Percentiles rank a stretch among this genome's conserved stretches.
Evolutionary conservation across 176 grass and related monocot species (phyloP).

Genomic region (Otatea glauca): DNA sequence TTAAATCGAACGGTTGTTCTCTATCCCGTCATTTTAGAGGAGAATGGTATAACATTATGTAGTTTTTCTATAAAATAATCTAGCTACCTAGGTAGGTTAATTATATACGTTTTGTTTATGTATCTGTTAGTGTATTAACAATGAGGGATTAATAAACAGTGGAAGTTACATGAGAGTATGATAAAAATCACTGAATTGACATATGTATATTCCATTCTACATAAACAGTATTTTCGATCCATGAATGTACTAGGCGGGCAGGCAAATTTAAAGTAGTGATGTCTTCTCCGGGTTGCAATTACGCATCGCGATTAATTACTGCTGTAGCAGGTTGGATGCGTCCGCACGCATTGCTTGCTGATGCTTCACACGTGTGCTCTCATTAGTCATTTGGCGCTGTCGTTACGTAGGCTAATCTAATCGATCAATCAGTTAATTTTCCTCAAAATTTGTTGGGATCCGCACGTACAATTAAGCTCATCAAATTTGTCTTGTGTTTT

Average conservation of each 20-base stretch:
- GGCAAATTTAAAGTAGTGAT: background rate
- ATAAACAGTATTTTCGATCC: background rate
- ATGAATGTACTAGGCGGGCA: background rate
- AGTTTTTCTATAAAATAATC: background rate
- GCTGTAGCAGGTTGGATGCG: slow-evolving; percentile 20
- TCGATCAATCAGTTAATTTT: background rate
- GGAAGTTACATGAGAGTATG: slow-evolving; percentile 12
- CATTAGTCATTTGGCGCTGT: background rate
- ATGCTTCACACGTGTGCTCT: slow-evolving; percentile 10
- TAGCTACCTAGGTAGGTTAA: slow-evolving; percentile 13
- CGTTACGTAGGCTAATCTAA: slow-evolving; percentile 29
- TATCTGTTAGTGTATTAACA: background rate
- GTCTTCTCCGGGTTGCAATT: background rate
- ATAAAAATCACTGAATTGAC: background rate
- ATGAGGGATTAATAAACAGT: background rate
- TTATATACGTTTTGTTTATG: background rate
- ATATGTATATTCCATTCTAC: background rate
- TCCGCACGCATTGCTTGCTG: slow-evolving; percentile 26
- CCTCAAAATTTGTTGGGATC: slow-evolving; percentile 10
- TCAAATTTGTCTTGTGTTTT: background rate
- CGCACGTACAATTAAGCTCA: slow-evolving; percentile 29
- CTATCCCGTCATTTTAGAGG: no score
- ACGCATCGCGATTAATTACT: background rate
- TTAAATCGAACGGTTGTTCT: no score
- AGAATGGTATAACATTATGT: no score